Percentiles rank a stretch among this genome's conserved stretches.
Evolutionary conservation across 176 grass and related monocot genomes (phyloP).

Genomic region (Thinopyrum elongatum): DNA sequence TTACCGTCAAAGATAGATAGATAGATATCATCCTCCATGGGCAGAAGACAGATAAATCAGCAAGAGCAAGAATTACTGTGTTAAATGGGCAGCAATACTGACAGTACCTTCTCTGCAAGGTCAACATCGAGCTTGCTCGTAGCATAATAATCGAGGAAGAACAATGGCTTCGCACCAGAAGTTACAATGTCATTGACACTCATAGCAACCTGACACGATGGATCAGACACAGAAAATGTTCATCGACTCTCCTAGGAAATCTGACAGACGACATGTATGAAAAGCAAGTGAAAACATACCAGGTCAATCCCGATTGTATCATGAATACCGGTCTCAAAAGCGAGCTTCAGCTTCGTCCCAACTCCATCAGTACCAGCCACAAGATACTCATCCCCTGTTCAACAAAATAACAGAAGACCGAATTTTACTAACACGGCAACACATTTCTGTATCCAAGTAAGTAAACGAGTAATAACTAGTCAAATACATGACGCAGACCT

Average conservation of each 20-base stretch:
- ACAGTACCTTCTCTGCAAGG: slow-evolving; percentile 85
- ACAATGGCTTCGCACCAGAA: slow-evolving; percentile 84
- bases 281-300: slow-evolving; percentile 34
- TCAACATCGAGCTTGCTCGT: slow-evolving; percentile 91
- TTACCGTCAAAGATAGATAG: not conserved
- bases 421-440: not conserved
- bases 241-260: not conserved
- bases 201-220: slow-evolving; percentile 75
- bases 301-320: slow-evolving; percentile 95
- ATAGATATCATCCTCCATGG: not conserved
- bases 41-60: not conserved
- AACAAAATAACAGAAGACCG: not conserved
- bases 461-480: not conserved
- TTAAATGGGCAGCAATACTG: not conserved
- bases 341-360: slow-evolving; percentile 94
- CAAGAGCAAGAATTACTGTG: not conserved
- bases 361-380: slow-evolving; percentile 90
- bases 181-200: slow-evolving; percentile 98
- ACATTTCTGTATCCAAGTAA: not conserved
- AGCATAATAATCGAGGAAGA: slow-evolving; percentile 94
- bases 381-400: slow-evolving; percentile 72
- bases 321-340: slow-evolving; percentile 95
- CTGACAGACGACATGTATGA: not conserved
- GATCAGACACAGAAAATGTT: not conserved
- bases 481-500: not conserved